Evolutionary conservation across 2,329 filamentous ascomycete species (phyloP).

Genomic region (Daldinia eschscholtzii): DNA sequence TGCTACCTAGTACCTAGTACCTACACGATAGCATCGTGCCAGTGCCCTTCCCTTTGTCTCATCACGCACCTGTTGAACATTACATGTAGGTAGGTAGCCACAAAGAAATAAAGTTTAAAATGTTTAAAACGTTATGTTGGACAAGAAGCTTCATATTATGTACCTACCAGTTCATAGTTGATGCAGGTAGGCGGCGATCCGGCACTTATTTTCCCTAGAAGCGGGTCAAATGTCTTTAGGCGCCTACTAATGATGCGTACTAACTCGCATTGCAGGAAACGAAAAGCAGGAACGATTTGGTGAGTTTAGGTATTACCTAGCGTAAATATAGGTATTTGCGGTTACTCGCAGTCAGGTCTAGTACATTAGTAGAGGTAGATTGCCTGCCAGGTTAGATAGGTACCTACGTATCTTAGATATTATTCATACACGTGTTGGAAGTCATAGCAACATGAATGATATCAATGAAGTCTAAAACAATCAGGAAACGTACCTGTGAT

Average conservation of each 20-base stretch:
- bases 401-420: background rate
- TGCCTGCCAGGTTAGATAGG: background rate
- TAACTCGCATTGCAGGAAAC: constrained; percentile 24
- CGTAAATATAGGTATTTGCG: background rate
- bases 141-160: background rate
- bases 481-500: background rate
- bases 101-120: constrained; percentile 25
- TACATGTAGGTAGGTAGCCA: background rate
- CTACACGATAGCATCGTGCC: background rate
- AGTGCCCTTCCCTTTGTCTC: background rate
- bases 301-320: background rate
- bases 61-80: background rate
- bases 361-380: background rate
- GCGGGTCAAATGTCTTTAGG: constrained; percentile 19
- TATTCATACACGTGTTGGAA: background rate
- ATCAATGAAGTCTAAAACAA: background rate
- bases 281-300: constrained; percentile 34
- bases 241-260: constrained; percentile 26
- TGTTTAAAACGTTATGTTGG: constrained; percentile 1
- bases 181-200: constrained; percentile 24
- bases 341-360: background rate
- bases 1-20: too few relatives aligned
- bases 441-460: background rate
- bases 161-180: background rate
- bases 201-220: constrained; percentile 37